Percentiles rank a stretch among this genome's conserved stretches.
Conservation (phyloP, 169 alveolate genomes). For the Cytauxzoon felis region DNA sequence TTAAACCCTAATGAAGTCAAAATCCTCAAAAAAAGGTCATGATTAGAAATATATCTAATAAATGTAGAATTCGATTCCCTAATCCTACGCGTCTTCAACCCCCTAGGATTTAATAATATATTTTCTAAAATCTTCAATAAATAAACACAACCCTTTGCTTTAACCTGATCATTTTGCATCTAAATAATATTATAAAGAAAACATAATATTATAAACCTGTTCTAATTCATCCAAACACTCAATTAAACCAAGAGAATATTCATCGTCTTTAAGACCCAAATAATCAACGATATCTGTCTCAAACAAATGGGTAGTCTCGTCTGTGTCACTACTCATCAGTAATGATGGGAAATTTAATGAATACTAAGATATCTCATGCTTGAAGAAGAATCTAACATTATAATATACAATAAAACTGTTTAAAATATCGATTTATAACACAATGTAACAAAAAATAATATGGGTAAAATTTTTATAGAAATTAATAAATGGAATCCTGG, state of each 20-base stretch:
- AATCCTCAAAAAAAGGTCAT: slow-evolving; percentile 7
- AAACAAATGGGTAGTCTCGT: slow-evolving; percentile 12
- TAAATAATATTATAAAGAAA: not conserved
- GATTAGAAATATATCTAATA: slow-evolving; percentile 3
- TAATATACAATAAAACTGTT: too few species aligned
- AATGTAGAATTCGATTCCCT: slow-evolving; percentile 18
- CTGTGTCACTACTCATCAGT: not conserved
- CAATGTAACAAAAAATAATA: too few species aligned
- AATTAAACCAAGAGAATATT: not conserved
- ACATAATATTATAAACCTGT: not conserved
- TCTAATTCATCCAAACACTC: not conserved
- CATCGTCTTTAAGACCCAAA: not conserved
- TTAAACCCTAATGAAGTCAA: slow-evolving; percentile 35
- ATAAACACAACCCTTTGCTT: not conserved
- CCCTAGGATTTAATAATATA: slow-evolving; percentile 42
- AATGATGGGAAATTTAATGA: not conserved
- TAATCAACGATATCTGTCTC: slow-evolving; percentile 31
- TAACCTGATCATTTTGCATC: slow-evolving; percentile 1
- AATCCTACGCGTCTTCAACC: slow-evolving; percentile 30
- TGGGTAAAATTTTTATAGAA: too few species aligned
- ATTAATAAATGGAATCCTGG: too few species aligned
- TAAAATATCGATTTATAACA: too few species aligned
- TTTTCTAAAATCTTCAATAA: slow-evolving; percentile 53
- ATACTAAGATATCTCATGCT: not conserved
- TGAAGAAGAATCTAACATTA: too few species aligned